Percentiles rank a stretch among this genome's conserved stretches.
Evolutionary conservation across 1,284 basidiomycete genomes (phyloP).

Genomic region (Termitomyces sp.): DNA sequence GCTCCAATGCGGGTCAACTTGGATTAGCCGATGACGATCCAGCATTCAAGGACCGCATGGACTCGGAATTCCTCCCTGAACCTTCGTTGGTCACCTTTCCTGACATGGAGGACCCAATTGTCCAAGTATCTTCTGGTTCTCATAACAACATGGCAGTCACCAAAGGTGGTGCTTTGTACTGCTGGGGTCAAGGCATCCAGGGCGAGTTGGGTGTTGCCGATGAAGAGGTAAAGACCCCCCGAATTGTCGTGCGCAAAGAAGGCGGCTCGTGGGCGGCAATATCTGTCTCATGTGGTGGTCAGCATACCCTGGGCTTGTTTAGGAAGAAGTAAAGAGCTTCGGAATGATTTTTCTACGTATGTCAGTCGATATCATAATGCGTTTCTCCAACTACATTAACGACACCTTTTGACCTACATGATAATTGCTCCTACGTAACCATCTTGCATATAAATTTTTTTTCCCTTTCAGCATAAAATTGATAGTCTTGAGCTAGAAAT

Average conservation of each 20-base stretch:
- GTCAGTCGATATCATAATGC: background rate
- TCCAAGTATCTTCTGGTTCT: constrained; percentile 71
- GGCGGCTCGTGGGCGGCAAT: constrained; percentile 63
- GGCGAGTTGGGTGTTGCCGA: constrained; percentile 65
- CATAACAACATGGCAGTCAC: constrained; percentile 84
- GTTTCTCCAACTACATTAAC: background rate
- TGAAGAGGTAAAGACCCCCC: constrained; percentile 54
- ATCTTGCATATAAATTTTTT: background rate
- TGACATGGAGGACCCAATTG: constrained; percentile 63
- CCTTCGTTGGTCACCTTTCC: constrained; percentile 69
- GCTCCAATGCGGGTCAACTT: constrained; percentile 74
- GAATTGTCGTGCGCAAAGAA: constrained; percentile 60
- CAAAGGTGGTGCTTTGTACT: constrained; percentile 71
- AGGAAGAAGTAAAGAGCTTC: constrained; percentile 42
- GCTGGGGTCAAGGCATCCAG: constrained; percentile 82
- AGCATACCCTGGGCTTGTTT: constrained; percentile 67
- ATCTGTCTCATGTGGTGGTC: constrained; percentile 63
- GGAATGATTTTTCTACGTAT: background rate
- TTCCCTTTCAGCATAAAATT: background rate
- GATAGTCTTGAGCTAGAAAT: background rate
- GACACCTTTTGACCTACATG: constrained; percentile 3
- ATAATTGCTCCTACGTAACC: background rate
- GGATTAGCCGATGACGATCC: constrained; percentile 64
- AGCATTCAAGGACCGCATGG: constrained; percentile 46
- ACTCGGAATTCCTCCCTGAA: constrained; percentile 55